These are phyloP conservation scores for Striga hermonthica DNA, from an alignment of 305 asterid species.

Conservation along the genomic window DNA sequence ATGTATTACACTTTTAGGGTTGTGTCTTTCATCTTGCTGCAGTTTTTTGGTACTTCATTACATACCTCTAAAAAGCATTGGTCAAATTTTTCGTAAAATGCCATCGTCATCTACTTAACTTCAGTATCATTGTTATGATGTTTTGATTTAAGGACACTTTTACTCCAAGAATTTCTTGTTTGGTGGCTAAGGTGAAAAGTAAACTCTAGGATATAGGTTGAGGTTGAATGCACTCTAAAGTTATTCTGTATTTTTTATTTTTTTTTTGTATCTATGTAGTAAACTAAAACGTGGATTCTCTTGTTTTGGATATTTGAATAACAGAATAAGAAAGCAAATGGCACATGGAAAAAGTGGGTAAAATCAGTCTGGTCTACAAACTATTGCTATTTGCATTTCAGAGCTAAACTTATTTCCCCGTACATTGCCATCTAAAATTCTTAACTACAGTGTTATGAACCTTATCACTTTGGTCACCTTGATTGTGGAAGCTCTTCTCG, in stretches of 20 bases:
- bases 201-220: slow-evolving; percentile 9
- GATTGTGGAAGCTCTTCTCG: background rate
- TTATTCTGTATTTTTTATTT: slow-evolving; percentile 13
- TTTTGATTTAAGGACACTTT: slow-evolving; percentile 11
- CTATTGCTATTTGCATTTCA: background rate
- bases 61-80: slow-evolving; percentile 25
- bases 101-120: slow-evolving; percentile 19
- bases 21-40: slow-evolving; percentile 1
- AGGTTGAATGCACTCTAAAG: slow-evolving; percentile 10
- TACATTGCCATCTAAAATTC: background rate
- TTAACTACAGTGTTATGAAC: background rate
- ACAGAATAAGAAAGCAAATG: background rate
- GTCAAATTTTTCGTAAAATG: background rate
- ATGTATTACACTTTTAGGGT: slow-evolving; percentile 5
- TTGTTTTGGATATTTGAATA: slow-evolving; percentile 17
- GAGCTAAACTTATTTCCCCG: background rate
- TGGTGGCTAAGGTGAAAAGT: slow-evolving; percentile 4
- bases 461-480: background rate
- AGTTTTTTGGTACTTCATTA: slow-evolving; percentile 24
- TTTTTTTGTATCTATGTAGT: background rate
- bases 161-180: slow-evolving; percentile 18
- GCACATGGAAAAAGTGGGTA: background rate
- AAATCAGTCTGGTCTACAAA: background rate
- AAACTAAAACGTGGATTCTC: background rate
- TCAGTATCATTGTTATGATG: slow-evolving; percentile 24